A percentile compares a stretch with the other conserved stretches of the same genome.
Evolutionary conservation across 495 filamentous ascomycete genomes (phyloP).

Genomic region (Podospora sp.): DNA sequence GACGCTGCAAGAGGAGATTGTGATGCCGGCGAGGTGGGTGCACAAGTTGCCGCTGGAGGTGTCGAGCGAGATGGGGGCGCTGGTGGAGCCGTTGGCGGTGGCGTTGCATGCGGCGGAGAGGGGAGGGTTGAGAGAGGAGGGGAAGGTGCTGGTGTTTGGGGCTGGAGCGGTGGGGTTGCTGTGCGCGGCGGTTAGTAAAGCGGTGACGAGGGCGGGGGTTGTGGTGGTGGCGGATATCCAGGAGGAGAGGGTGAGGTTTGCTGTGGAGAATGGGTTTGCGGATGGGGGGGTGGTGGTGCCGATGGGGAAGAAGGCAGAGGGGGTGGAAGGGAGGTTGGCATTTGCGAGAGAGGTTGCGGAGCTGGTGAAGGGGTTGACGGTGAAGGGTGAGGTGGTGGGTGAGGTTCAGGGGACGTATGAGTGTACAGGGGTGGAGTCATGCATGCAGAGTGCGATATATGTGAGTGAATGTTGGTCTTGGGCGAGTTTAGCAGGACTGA

Average conservation of each 20-base stretch:
- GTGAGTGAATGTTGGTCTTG: constrained; percentile 40
- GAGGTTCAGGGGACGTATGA: constrained; percentile 85
- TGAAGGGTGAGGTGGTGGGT: constrained; percentile 40
- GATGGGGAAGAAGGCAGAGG: constrained; percentile 52
- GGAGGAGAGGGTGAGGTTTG: constrained; percentile 69
- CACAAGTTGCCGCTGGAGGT: constrained; percentile 68
- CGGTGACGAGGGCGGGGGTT: constrained; percentile 42
- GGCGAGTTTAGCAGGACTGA: neutral
- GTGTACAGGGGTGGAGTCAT: constrained; percentile 87
- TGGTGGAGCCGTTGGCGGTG: constrained; percentile 79
- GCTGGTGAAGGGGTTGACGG: constrained; percentile 45
- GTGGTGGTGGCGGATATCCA: constrained; percentile 84
- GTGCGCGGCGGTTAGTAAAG: constrained; percentile 66
- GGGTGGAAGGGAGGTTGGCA: constrained; percentile 59
- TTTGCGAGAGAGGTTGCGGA: constrained; percentile 65
- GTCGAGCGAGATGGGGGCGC: constrained; percentile 68
- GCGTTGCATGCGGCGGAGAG: constrained; percentile 73
- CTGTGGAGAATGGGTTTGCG: constrained; percentile 68
- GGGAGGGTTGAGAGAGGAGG: constrained; percentile 54
- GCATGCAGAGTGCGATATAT: constrained; percentile 87
- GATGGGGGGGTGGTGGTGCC: constrained; percentile 65
- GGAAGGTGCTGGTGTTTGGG: constrained; percentile 73
- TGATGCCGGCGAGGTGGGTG: constrained; percentile 71
- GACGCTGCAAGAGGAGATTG: constrained; percentile 77
- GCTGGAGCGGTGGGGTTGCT: constrained; percentile 81